Evolutionary conservation across 2,329 filamentous ascomycete species (phyloP), one percentile per base, ranked within the genome.

Genomic region (Talaromyces piceae): DNA sequence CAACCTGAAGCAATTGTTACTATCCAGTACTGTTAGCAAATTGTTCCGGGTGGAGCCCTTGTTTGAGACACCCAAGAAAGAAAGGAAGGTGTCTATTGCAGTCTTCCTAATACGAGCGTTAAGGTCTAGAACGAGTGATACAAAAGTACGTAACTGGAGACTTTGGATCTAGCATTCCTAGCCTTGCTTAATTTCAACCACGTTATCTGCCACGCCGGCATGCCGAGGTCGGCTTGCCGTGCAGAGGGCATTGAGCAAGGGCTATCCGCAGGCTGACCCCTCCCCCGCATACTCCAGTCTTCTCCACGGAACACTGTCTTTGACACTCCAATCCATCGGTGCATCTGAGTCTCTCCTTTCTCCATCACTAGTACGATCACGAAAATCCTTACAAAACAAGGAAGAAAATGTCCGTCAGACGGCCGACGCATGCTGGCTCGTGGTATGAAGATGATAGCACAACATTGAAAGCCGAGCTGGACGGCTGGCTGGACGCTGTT

Each of bases 371-470:
- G 11, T 26, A 16, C n/a, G n/a, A 13, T 25, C n/a, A 18, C 5
- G 23, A 25, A 25, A 9, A 12, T 43, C 39, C 20, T 43, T 12
- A 13, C 39, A 13, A n/a, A 12, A 22, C 9, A n/a, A n/a, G 16
- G 33, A 26, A 31, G 18, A 37, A 22, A 37, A 74, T 74, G 72
- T 28, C 65, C 47, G 58, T 67, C 47, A 64, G 84, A 62, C 67
- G 74, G 57, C 84, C 89, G 18, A 82, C 77, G 51, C 93, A 97
- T 67, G 90, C 91, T 20, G 87, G 88, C 33, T 86, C 83, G 16
- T 98, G 93, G 93, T 98, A 98, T 67, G 77, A 83, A 5, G 77
- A 77, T 45, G 76, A 82, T 53, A 71, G 77, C 5, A 64, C 67
- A 2, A 68, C 70, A n/a, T 80, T 97, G 47, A 79, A 79, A 3